Conservation (phyloP, 78 protist genomes). For the Dictyostelium firmibasis region DNA sequence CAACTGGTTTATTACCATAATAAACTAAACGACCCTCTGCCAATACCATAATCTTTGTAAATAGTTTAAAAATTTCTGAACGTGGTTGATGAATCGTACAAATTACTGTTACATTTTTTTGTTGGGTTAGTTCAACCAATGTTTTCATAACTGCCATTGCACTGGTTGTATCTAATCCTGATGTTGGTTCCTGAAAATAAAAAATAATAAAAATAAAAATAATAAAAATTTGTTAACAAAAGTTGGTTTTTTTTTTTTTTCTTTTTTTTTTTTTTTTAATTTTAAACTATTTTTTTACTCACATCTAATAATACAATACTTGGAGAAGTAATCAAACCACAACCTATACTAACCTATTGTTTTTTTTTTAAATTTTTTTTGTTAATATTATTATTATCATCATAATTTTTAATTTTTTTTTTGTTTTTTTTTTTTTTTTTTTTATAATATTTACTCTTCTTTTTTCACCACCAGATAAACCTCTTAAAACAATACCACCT, state of each 20-base stretch:
- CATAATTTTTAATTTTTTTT: too few species aligned
- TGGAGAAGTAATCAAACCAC: constrained; percentile 44
- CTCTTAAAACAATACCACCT: constrained; percentile 64
- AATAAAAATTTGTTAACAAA: too few species aligned
- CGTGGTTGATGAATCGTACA: constrained; percentile 92
- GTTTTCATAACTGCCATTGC: constrained; percentile 71
- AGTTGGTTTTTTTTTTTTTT: too few species aligned
- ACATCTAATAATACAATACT: constrained; percentile 32
- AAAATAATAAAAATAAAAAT: too few species aligned
- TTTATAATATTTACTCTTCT: constrained; percentile 7
- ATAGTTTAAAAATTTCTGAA: constrained; percentile 73
- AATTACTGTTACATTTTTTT: constrained; percentile 55
- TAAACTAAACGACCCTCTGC: constrained; percentile 76
- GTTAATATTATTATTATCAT: too few species aligned
- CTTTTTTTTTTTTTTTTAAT: background rate
- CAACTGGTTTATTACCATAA: constrained; percentile 57
- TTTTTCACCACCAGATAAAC: constrained; percentile 70
- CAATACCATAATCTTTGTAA: constrained; percentile 82
- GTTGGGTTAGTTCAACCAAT: constrained; percentile 44
- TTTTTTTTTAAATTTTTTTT: too few species aligned
- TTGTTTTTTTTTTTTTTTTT: too few species aligned
- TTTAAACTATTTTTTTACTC: background rate
- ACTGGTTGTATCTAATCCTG: constrained; percentile 84
- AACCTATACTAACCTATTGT: constrained; percentile 25
- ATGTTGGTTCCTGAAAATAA: constrained; percentile 83